phyloP scores from a whole-genome alignment of 2,329 filamentous ascomycete species.

The Penicillium nordicum region DNA sequence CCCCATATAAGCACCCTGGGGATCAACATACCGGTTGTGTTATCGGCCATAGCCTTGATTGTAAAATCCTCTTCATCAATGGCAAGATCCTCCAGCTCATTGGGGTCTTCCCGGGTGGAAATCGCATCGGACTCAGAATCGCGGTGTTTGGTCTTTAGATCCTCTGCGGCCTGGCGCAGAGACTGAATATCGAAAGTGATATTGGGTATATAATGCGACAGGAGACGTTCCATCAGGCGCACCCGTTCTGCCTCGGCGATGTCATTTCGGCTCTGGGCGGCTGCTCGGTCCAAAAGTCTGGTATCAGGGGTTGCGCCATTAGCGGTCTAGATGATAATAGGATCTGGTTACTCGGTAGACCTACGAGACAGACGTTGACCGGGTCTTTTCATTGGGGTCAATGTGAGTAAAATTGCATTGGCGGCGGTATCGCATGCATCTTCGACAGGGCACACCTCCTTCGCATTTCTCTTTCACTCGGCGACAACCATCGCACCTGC shows the following conservation, averaged over 20 bases:
- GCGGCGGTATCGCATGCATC: conserved; percentile 51
- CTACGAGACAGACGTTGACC: conserved; percentile 34
- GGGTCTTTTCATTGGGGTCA: conserved; percentile 33
- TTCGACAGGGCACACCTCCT: conserved; percentile 53
- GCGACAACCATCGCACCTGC: conserved; percentile 54
- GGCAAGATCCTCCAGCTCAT: conserved; percentile 40
- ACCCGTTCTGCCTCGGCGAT: conserved; percentile 37
- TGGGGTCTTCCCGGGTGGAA: conserved; percentile 31
- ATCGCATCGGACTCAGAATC: conserved; percentile 31
- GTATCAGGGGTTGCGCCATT: not conserved
- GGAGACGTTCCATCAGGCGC: conserved; percentile 47
- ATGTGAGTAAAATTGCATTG: conserved; percentile 49
- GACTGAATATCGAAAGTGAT: conserved; percentile 43
- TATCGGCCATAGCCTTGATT: conserved; percentile 40
- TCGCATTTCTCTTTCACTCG: conserved; percentile 57
- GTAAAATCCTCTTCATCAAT: conserved; percentile 43
- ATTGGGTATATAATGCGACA: conserved; percentile 49
- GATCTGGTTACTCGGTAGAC: conserved; percentile 9
- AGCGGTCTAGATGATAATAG: not conserved
- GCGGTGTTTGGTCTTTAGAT: conserved; percentile 40
- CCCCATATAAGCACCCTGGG: too few relatives aligned
- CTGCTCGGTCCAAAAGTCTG: conserved; percentile 32
- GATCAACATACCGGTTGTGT: conserved; percentile 36
- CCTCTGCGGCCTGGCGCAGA: conserved; percentile 44
- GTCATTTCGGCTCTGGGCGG: conserved; percentile 33